phyloP scores from a whole-genome alignment of 2,329 filamentous ascomycete species.

The Phialophora expanda region DNA sequence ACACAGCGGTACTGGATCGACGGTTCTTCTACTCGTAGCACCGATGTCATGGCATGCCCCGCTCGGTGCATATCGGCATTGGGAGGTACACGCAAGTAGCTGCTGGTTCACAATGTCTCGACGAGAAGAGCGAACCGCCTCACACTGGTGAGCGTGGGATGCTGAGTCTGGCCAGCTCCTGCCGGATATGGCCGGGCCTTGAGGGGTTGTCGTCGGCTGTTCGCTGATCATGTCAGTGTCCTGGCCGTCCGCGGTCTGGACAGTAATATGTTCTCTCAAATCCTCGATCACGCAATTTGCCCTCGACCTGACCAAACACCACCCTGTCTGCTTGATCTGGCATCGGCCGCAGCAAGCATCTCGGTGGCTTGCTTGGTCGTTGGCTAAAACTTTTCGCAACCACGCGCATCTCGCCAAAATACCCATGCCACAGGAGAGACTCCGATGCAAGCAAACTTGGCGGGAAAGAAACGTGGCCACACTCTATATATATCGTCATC shows the following conservation, averaged over 20 bases:
- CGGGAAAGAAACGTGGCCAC: constrained; percentile 1
- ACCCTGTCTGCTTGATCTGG: constrained; percentile 13
- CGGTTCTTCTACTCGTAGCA: neutral
- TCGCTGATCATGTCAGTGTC: constrained; percentile 6
- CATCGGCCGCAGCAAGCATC: neutral
- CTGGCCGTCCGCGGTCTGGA: neutral
- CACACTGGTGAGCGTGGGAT: constrained; percentile 1
- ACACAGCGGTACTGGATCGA: neutral
- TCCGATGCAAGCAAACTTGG: constrained; percentile 14
- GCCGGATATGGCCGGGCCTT: constrained; percentile 4
- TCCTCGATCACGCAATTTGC: constrained; percentile 20
- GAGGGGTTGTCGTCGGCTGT: neutral
- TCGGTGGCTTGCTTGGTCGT: neutral
- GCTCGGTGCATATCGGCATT: neutral
- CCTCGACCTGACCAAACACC: constrained; percentile 8
- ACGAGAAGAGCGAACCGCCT: neutral
- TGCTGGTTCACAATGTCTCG: neutral
- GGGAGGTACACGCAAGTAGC: neutral
- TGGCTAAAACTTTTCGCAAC: constrained; percentile 8
- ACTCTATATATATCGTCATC: constrained; percentile 11
- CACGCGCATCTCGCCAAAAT: constrained; percentile 1
- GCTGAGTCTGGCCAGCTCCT: neutral
- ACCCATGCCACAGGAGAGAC: neutral
- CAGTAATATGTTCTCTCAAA: neutral
- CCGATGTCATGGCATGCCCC: neutral